Evolutionary conservation across 1,284 basidiomycete genomes (phyloP), one percentile per base, ranked within the genome.

Genomic region (Fomitopsis schrenkii): DNA sequence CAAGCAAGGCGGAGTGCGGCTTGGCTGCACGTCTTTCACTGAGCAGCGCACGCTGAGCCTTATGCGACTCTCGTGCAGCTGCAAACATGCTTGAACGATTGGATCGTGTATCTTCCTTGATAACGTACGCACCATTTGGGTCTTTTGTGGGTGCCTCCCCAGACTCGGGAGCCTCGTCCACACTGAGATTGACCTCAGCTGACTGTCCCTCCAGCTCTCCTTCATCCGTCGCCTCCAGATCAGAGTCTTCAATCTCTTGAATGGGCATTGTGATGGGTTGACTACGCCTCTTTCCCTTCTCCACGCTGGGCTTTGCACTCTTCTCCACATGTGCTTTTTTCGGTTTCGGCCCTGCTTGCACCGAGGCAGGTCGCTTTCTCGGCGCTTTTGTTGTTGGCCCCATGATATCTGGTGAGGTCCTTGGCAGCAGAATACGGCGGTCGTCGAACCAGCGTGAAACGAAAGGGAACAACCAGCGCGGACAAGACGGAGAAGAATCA

Each of bases 21-120:
- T 94, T 91, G 1, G 88, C 81, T 0, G 91, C 90, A 54, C 80
- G 82, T 12, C 91, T 83, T 68, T 91, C 85, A 28, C 84, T 83
- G 14, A 82, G 80, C 0, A 92, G 72, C 3, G 70, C 78, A 55
- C 84, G 85, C 72, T 92, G 91, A 0, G 76, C 83, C 72, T 85
- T 86, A 63, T 90, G 90, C 0, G 85, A 81, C 72, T 91, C 88
- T 45, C 80, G 79, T 9, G 83, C 73, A 64, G 81, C 87, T 90
- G 33, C 2, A 45, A 42, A 55, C 55, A 52, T 12, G 45, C 4
- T 14, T 57, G 28, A 56, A 59, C 7, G 46, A 48, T 45, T 15
- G 57, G n/a, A 53, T 52, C 10, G 3, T 14, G 5, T 35, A 38
- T 28, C 19, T n/a, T 41, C 62, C 59, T 63, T 52, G 44, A 26